These are phyloP conservation scores for Truncatella angustata DNA, from an alignment of 2,329 filamentous ascomycete genomes.

Conservation along the genomic window DNA sequence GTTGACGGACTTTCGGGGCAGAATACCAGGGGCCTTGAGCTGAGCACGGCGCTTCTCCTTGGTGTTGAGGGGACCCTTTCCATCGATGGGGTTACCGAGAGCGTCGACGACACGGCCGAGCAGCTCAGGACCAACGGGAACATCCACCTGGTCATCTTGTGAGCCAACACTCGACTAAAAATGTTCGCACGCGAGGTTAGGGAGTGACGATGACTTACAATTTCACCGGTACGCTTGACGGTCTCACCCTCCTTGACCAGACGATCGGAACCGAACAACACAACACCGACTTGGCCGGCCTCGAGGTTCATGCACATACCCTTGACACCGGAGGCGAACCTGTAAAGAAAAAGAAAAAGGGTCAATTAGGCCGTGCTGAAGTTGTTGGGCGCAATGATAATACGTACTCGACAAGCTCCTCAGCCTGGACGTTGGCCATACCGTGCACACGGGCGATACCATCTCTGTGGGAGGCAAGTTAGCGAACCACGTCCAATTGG, in stretches of 20 bases:
- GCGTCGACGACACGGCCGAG: conserved; percentile 98
- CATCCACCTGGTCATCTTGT: conserved; percentile 74
- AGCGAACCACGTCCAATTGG: conserved; percentile 18
- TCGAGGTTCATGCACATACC: conserved; percentile 99
- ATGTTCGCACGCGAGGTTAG: no score
- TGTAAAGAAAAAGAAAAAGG: no score
- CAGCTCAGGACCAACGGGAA: conserved; percentile 88
- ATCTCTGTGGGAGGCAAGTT: conserved; percentile 65
- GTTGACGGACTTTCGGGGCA: conserved; percentile 95
- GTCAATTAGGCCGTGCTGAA: conserved; percentile 19
- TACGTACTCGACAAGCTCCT: conserved; percentile 99
- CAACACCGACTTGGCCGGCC: conserved; percentile 99
- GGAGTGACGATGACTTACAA: conserved; percentile 69
- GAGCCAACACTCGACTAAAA: background rate
- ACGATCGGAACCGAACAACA: conserved; percentile 99
- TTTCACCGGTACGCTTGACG: conserved; percentile 99
- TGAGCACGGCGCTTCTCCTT: conserved; percentile 92
- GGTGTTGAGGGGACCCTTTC: conserved; percentile 95
- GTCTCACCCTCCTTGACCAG: conserved; percentile 99
- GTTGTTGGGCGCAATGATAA: conserved; percentile 16
- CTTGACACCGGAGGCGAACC: conserved; percentile 99
- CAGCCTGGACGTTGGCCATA: conserved; percentile 99
- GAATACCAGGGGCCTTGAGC: conserved; percentile 97
- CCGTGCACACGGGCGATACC: conserved; percentile 99
- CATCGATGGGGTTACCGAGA: conserved; percentile 98